Base-by-base conservation (phyloP, 768 basidiomycete species). In the Daedaleopsis nitida region DNA sequence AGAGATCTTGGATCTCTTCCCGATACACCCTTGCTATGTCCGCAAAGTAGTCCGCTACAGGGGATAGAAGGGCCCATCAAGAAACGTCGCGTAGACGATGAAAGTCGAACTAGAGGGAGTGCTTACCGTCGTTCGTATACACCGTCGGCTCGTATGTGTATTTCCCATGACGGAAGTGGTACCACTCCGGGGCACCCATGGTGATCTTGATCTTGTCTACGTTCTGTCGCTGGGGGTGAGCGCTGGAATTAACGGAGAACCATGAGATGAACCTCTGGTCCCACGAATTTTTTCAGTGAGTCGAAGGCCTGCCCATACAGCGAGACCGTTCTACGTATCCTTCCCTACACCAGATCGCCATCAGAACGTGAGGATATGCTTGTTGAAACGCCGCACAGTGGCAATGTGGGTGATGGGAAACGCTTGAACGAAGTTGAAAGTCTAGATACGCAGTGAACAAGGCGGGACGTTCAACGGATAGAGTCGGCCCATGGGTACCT, bases 181-280 rank as follows among this genome's bases (percentile, higher is more conserved):
- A 86, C 86, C 87, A 88, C 23, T 84, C 83, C 3, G 88, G 89
- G 0, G 87, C 82, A 59, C 84, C 86, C 71, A 89, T 76, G 11
- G 86, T 91, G 53, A 91, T 63, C 70, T 92, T 91, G 73, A 91
- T 81, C 66, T 79, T 77, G 67, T 78, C 78, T 54, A 87, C 86
- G 81, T 86, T 58, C 62, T 63, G 13, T 54, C 27, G 23, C 14
- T 57, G 51, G 55, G 37, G 9, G 49, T 55, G 2, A 37, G 43
- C 27, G 24, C 8, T 19, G 38, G 43, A 9, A 16, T 1, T 10
- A 17, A 39, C 14, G 13, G 10, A 1, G 7, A 19, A 12, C 14
- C 19, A 16, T 57, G 11, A 12, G 12, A 64, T 65, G 7, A 59
- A 84, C 85, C 73, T 88, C 80, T 7, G 81, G 75, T 16, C 81